Conservation (phyloP, 2,329 filamentous ascomycete species). For the Penicillium sp. region DNA sequence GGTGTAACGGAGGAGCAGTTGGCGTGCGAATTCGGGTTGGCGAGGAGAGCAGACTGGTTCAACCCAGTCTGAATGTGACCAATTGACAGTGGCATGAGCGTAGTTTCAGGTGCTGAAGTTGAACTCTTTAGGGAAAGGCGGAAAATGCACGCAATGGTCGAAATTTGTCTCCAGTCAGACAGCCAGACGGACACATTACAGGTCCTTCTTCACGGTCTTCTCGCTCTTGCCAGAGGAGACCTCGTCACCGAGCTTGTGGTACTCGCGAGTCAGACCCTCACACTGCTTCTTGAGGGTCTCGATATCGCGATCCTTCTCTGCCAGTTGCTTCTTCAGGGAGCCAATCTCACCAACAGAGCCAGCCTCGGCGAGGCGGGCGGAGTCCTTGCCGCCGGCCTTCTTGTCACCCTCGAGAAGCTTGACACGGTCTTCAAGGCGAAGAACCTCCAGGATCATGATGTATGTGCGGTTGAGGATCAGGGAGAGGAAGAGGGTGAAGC, state of each 20-base stretch:
- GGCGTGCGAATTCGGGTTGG: background rate
- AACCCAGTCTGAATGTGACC: background rate
- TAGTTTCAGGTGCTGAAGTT: background rate
- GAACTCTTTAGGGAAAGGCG: background rate
- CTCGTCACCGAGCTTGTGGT: conserved; percentile 82
- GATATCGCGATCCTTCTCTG: conserved; percentile 78
- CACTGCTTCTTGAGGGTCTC: conserved; percentile 91
- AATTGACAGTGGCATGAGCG: background rate
- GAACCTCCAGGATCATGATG: conserved; percentile 90
- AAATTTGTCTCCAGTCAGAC: background rate
- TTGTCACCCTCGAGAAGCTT: conserved; percentile 76
- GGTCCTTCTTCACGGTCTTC: conserved; percentile 58
- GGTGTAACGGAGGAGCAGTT: background rate
- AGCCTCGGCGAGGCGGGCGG: conserved; percentile 71
- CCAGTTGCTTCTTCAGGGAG: conserved; percentile 72
- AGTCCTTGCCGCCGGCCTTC: conserved; percentile 65
- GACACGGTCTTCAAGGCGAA: conserved; percentile 89
- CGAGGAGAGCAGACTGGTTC: background rate
- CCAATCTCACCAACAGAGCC: conserved; percentile 74
- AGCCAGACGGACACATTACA: conserved; percentile 42
- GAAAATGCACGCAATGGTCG: background rate
- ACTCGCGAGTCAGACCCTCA: conserved; percentile 79
- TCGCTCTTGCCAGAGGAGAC: conserved; percentile 60
- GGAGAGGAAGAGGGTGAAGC: conserved; percentile 98
- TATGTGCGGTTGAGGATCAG: conserved; percentile 98